Evolutionary conservation across 441 rosid genomes (phyloP).

Genomic region (Pelargonium australe): DNA sequence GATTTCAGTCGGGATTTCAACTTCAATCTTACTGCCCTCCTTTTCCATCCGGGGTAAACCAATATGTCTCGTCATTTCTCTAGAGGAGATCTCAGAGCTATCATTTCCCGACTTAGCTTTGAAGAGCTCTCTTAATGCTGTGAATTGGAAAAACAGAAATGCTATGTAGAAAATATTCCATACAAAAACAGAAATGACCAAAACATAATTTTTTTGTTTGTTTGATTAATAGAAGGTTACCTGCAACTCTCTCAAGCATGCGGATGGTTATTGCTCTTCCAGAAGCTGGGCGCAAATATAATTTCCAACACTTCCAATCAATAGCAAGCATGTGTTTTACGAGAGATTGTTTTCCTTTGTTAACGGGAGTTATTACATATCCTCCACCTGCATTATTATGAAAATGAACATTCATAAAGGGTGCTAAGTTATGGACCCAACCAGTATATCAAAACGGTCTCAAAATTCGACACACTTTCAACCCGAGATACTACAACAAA

Average conservation of each 20-base stretch:
- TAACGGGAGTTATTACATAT: slow-evolving; percentile 65
- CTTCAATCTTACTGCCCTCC: slow-evolving; percentile 26
- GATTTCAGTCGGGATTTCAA: slow-evolving; percentile 17
- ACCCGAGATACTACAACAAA: too few relatives aligned
- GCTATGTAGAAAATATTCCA: background rate
- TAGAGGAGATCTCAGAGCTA: slow-evolving; percentile 33
- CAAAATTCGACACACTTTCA: too few relatives aligned
- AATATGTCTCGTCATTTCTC: slow-evolving; percentile 30
- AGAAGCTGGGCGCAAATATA: slow-evolving; percentile 52
- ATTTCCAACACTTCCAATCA: slow-evolving; percentile 86
- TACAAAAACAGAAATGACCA: slow-evolving; percentile 3
- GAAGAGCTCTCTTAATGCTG: slow-evolving; percentile 76
- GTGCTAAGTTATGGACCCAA: background rate
- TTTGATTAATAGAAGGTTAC: slow-evolving; percentile 22
- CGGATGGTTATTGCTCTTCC: slow-evolving; percentile 63
- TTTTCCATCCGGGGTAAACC: slow-evolving; percentile 25
- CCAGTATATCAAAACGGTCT: too few relatives aligned
- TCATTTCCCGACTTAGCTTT: slow-evolving; percentile 48
- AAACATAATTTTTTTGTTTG: background rate
- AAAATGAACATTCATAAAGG: background rate
- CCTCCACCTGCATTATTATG: slow-evolving; percentile 68
- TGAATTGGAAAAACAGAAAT: slow-evolving; percentile 14
- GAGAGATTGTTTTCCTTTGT: slow-evolving; percentile 58
- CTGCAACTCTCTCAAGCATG: slow-evolving; percentile 82
- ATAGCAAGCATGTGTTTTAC: slow-evolving; percentile 92